Conservation (phyloP, 2,329 filamentous ascomycete genomes). For the Metarhizium brunneum region DNA sequence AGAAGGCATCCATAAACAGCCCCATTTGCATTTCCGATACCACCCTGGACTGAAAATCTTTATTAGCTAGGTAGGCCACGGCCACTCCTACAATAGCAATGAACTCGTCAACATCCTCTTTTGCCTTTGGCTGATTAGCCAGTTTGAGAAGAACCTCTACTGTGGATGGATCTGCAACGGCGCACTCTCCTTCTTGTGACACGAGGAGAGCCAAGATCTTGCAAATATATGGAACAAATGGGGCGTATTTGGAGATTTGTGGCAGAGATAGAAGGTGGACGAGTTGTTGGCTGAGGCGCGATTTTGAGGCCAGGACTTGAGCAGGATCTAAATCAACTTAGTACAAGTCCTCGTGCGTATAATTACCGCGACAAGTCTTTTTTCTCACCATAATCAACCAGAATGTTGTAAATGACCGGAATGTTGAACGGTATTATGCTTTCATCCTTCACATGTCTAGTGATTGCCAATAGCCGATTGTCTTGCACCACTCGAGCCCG, state of each 20-base stretch:
- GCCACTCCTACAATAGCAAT: slow-evolving; percentile 41
- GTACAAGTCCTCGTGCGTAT: not conserved
- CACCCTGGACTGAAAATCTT: slow-evolving; percentile 39
- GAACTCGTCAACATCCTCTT: slow-evolving; percentile 45
- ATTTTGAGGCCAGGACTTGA: slow-evolving; percentile 45
- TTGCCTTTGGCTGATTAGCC: slow-evolving; percentile 29
- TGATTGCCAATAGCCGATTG: slow-evolving; percentile 37
- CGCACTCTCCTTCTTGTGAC: slow-evolving; percentile 39
- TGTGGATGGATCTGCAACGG: slow-evolving; percentile 34
- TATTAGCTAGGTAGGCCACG: slow-evolving; percentile 45
- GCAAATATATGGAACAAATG: slow-evolving; percentile 43
- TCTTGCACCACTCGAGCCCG: slow-evolving; percentile 43
- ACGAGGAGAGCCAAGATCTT: slow-evolving; percentile 47
- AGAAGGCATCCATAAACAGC: slow-evolving; percentile 38
- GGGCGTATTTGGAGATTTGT: slow-evolving; percentile 28
- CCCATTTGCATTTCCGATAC: slow-evolving; percentile 29
- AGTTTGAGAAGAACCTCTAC: slow-evolving; percentile 40
- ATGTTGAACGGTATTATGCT: slow-evolving; percentile 41
- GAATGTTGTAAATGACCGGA: slow-evolving; percentile 53
- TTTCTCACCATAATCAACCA: slow-evolving; percentile 51
- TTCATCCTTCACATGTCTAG: slow-evolving; percentile 37
- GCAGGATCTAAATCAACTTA: slow-evolving; percentile 39
- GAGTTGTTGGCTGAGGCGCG: slow-evolving; percentile 38
- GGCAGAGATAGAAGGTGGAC: slow-evolving; percentile 39
- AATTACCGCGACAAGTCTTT: not conserved